Evolutionary conservation across 2,329 filamentous ascomycete genomes (phyloP).

Genomic region (Diaporthe vaccinii): DNA sequence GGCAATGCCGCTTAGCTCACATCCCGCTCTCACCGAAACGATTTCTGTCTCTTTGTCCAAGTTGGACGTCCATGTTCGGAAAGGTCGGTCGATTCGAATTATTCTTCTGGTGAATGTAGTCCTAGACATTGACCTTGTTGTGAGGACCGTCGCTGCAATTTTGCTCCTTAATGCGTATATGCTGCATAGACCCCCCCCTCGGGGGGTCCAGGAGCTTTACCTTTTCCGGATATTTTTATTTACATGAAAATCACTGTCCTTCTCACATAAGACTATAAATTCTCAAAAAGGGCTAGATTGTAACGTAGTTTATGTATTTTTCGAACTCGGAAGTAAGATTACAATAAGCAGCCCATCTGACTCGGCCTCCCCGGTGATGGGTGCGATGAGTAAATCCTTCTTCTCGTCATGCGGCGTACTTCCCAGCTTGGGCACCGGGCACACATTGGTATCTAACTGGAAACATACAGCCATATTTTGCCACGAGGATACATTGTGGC

Average conservation of each 20-base stretch:
- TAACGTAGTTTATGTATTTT: not conserved
- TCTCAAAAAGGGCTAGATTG: not conserved
- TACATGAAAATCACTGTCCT: fast-evolving
- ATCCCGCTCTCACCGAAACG: too few species aligned
- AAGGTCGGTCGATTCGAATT: not conserved
- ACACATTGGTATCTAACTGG: not conserved
- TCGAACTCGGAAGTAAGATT: not conserved
- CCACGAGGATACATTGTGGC: not conserved
- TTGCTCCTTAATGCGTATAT: too few species aligned
- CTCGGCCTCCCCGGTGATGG: not conserved
- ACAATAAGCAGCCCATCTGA: not conserved
- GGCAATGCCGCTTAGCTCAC: too few species aligned
- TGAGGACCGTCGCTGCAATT: too few species aligned
- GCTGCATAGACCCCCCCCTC: too few species aligned
- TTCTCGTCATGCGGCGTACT: not conserved
- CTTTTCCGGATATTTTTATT: too few species aligned
- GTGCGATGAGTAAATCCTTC: not conserved
- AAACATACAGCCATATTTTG: not conserved
- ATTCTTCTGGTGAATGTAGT: not conserved
- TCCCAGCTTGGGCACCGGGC: not conserved
- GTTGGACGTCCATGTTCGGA: too few species aligned
- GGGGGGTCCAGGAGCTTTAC: too few species aligned
- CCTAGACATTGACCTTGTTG: too few species aligned
- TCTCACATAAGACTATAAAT: not conserved
- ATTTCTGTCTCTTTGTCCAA: too few species aligned